Evolutionary conservation across 2,329 filamentous ascomycete genomes (phyloP).

Genomic region (Penicillium palitans): DNA sequence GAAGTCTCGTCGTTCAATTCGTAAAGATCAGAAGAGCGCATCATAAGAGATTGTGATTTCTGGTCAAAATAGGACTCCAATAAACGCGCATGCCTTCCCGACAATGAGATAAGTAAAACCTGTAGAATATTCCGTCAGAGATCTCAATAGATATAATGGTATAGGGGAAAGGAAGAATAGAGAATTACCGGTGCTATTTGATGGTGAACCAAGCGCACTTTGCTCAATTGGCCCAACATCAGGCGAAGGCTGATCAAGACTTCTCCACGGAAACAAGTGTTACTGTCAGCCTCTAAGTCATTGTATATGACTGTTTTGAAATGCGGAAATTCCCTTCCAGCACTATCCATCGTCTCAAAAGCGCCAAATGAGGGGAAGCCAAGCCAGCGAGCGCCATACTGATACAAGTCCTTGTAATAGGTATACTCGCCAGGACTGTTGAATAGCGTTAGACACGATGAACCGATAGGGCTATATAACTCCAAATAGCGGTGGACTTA

Average conservation of each 20-base stretch:
- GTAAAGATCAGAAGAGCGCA: background rate
- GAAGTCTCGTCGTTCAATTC: background rate
- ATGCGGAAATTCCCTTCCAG: background rate
- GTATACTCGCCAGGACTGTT: background rate
- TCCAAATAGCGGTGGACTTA: background rate
- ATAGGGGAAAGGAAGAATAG: too few species aligned
- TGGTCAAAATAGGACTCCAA: background rate
- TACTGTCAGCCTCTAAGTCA: background rate
- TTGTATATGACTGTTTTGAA: background rate
- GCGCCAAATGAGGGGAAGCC: background rate
- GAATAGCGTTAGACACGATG: background rate
- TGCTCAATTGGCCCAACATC: background rate
- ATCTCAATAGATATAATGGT: accelerated
- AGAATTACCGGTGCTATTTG: background rate
- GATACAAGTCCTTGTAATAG: background rate
- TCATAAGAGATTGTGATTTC: background rate
- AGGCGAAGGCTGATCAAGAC: background rate
- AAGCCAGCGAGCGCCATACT: accelerated
- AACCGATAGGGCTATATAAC: background rate
- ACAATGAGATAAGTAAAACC: background rate
- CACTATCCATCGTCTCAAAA: background rate
- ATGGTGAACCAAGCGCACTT: background rate
- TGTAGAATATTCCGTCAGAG: background rate
- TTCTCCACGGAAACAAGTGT: background rate
- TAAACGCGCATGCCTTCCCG: background rate